Base-by-base conservation (phyloP, 225 moss, liverwort and hornwort species). In the Polytrichum formosum region DNA sequence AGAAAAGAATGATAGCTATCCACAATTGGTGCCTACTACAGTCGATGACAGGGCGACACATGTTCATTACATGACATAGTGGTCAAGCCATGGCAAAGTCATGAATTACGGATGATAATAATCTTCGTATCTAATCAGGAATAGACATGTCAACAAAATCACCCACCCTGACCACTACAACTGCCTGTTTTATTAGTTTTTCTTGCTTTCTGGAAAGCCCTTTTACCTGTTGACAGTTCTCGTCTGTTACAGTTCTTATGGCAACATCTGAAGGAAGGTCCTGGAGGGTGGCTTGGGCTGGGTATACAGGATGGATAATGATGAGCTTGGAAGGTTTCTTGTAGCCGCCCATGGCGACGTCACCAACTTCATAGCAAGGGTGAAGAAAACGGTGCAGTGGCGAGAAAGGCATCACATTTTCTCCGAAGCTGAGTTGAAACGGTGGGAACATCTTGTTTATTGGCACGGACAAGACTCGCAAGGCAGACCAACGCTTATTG, bases 321-420 rank as follows among this genome's bases (percentile, higher is more conserved):
- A 88, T 66, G 98, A 98, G 71, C 80, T 98, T 54, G 88, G 87
- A 63, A 91, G 88, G 80, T 94, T 94, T 79, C 88, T 91, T 18
- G 74, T 88, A 60, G 98, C 90, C 27, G 72, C 91, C 70, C 90
- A 83, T 67, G 91, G 90, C 23, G 84, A 84, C 79, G 66, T 87
- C 33, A 82, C 84, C 27, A 91, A 75, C 55, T 94, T 92, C 74
- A 78, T 94, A 37, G 60, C 77, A 18, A 84, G 69, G 66, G 88
- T 98, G 75, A 88, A 82, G 74, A 98, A 91, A 80, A 85, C 91
- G 23, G 79, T 94, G 54, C 88, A 70, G 63, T 98, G 98, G 98
- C 88, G 94, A 80, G 83, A 87, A 72, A 91, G 78, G 54, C 94
- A 94, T 75, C 92, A 94, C 77, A 88, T 98, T 56, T 87, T 98